phyloP scores from a whole-genome alignment of 768 basidiomycete species.

The Collybiopsis luxurians region DNA sequence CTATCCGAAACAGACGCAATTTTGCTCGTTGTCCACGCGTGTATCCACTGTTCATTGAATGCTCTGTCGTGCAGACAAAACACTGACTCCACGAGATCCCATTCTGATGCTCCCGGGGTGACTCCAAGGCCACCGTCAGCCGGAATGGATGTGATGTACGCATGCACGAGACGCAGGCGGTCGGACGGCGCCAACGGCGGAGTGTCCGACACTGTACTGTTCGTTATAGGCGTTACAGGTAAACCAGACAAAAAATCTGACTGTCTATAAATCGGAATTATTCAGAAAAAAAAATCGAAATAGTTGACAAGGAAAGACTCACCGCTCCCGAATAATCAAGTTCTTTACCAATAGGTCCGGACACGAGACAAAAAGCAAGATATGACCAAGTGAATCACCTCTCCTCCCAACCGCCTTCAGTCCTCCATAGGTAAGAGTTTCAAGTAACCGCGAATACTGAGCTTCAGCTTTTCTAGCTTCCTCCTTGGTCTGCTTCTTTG shows the following conservation, averaged over 20 bases:
- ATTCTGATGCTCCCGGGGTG: constrained; percentile 64
- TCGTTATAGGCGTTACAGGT: constrained; percentile 49
- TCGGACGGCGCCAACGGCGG: constrained; percentile 64
- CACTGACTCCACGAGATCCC: constrained; percentile 79
- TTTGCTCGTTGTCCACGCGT: constrained; percentile 65
- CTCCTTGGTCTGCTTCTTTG: constrained; percentile 61
- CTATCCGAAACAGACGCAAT: constrained; percentile 65
- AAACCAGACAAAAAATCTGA: constrained; percentile 78
- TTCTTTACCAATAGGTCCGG: constrained; percentile 57
- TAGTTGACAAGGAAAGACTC: constrained; percentile 27
- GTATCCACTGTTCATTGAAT: constrained; percentile 80
- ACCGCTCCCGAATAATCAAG: constrained; percentile 76
- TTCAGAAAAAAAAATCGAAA: neutral
- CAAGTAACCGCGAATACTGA: constrained; percentile 66
- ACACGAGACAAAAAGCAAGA: constrained; percentile 76
- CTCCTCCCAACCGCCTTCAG: constrained; percentile 71
- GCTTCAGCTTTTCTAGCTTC: constrained; percentile 62
- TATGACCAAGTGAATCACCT: constrained; percentile 73
- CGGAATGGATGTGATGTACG: constrained; percentile 64
- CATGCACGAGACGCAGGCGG: constrained; percentile 75
- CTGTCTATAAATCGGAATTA: constrained; percentile 39
- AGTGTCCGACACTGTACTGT: constrained; percentile 34
- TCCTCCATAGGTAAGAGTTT: constrained; percentile 58
- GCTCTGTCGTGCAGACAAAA: constrained; percentile 81
- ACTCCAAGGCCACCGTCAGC: constrained; percentile 86